Percentiles rank a stretch among this genome's conserved stretches.
These are phyloP conservation scores for Cercospora sp. DNA, from an alignment of 2,329 filamentous ascomycete species.

Conservation along the genomic window DNA sequence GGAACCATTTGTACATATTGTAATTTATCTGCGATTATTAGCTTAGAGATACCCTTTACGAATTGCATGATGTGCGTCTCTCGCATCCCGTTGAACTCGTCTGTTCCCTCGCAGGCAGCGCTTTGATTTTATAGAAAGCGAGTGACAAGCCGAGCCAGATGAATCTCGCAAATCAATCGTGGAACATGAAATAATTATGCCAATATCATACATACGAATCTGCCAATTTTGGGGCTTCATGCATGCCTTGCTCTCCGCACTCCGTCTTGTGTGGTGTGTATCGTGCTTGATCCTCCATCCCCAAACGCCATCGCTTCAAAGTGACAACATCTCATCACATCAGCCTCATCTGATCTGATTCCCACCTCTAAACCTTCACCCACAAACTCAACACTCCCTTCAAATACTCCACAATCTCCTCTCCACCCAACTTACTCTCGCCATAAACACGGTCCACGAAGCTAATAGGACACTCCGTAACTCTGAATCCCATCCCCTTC, in stretches of 20 bases:
- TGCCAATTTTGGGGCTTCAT: conserved; percentile 4
- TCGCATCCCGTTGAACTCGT: not conserved
- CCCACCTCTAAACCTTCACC: conserved; percentile 48
- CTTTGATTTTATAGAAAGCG: not conserved
- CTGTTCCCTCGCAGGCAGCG: not conserved
- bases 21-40: not conserved
- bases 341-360: not conserved
- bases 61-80: not conserved
- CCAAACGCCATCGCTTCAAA: conserved; percentile 26
- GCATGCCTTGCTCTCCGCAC: conserved; percentile 3
- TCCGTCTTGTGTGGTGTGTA: not conserved
- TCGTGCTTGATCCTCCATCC: not conserved
- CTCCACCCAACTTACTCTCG: conserved; percentile 88
- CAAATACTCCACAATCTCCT: conserved; percentile 95
- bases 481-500: conserved; percentile 91
- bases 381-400: conserved; percentile 60
- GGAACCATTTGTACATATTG: not conserved
- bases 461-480: conserved; percentile 92
- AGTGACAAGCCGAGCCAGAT: not conserved
- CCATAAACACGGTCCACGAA: conserved; percentile 96
- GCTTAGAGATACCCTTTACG: conserved; percentile 1
- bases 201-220: conserved; percentile 21
- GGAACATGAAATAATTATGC: conserved; percentile 2
- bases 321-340: not conserved
- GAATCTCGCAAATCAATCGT: not conserved